phyloP scores from a whole-genome alignment of 495 filamentous ascomycete species.

The Alectoria sarmentosa region DNA sequence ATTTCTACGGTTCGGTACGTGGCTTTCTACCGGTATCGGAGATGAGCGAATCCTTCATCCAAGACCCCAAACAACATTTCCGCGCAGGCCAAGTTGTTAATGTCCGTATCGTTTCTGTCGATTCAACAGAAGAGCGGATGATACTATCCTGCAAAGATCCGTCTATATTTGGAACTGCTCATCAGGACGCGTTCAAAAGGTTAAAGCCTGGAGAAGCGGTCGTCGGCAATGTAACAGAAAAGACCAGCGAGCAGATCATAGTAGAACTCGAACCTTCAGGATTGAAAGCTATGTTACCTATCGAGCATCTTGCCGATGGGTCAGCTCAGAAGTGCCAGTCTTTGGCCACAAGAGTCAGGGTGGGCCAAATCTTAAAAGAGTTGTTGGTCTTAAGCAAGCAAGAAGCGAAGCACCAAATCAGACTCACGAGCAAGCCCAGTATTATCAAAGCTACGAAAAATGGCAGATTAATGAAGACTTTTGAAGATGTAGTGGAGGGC shows the following conservation, averaged over 20 bases:
- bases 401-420: slow-evolving; percentile 61
- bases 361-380: slow-evolving; percentile 74
- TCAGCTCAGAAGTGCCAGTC: slow-evolving; percentile 64
- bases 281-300: slow-evolving; percentile 65
- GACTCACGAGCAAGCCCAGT: slow-evolving; percentile 71
- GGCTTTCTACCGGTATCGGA: slow-evolving; percentile 88
- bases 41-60: slow-evolving; percentile 95
- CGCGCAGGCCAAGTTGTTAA: slow-evolving; percentile 82
- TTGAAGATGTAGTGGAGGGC: slow-evolving; percentile 64
- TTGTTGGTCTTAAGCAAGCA: slow-evolving; percentile 77
- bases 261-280: slow-evolving; percentile 65
- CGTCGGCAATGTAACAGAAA: slow-evolving; percentile 73
- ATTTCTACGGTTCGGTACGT: slow-evolving; percentile 78
- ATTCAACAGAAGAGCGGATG: slow-evolving; percentile 60
- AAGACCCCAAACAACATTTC: slow-evolving; percentile 84
- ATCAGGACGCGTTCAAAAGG: slow-evolving; percentile 65
- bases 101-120: slow-evolving; percentile 73
- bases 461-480: slow-evolving; percentile 52
- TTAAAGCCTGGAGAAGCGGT: slow-evolving; percentile 65
- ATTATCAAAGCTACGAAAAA: slow-evolving; percentile 68
- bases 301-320: slow-evolving; percentile 78
- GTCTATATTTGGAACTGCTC: slow-evolving; percentile 61
- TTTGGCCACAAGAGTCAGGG: slow-evolving; percentile 67
- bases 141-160: slow-evolving; percentile 92
- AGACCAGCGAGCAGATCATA: slow-evolving; percentile 70